Conservation (phyloP, 2,329 filamentous ascomycete genomes). For the Aspergillus sp. region DNA sequence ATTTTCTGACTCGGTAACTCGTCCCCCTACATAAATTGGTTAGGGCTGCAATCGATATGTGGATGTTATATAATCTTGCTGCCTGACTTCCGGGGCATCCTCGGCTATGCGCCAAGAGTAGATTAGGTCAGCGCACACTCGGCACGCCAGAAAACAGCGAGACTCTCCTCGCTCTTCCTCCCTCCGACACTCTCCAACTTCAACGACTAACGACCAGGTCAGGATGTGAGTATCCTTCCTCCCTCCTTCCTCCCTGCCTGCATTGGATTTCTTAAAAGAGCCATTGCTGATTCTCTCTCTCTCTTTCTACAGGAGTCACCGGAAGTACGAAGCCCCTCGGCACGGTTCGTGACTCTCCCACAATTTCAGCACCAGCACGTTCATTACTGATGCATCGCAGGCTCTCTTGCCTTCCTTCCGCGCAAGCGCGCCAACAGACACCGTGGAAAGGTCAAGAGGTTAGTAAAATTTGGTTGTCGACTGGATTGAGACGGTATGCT, state of each 20-base stretch:
- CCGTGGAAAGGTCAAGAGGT: slow-evolving; percentile 98
- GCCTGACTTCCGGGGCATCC: no score
- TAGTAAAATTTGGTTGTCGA: slow-evolving; percentile 33
- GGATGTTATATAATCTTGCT: no score
- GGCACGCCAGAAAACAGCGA: slow-evolving; percentile 33
- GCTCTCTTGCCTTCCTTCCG: slow-evolving; percentile 74
- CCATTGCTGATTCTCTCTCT: slow-evolving; percentile 18
- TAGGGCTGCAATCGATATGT: no score
- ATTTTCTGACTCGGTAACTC: no score
- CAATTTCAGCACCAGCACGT: slow-evolving; percentile 21
- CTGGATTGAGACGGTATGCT: slow-evolving; percentile 18
- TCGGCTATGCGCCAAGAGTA: slow-evolving; percentile 17
- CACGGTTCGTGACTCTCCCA: slow-evolving; percentile 76
- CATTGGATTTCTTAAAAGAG: slow-evolving; percentile 2
- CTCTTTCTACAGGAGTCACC: slow-evolving; percentile 42
- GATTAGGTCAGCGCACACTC: slow-evolving; percentile 38
- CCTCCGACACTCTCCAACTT: slow-evolving; percentile 33
- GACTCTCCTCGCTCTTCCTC: slow-evolving; percentile 26
- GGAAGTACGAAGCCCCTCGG: slow-evolving; percentile 77
- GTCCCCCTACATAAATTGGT: no score
- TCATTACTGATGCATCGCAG: slow-evolving; percentile 29
- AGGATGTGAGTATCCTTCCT: slow-evolving; percentile 34
- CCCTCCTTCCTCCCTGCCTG: no score
- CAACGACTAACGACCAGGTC: slow-evolving; percentile 40
- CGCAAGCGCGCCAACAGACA: slow-evolving; percentile 90